Evolutionary conservation across 2,329 filamentous ascomycete species (phyloP), one percentile per base, ranked within the genome.

Genomic region (Calonectria leucothoes): DNA sequence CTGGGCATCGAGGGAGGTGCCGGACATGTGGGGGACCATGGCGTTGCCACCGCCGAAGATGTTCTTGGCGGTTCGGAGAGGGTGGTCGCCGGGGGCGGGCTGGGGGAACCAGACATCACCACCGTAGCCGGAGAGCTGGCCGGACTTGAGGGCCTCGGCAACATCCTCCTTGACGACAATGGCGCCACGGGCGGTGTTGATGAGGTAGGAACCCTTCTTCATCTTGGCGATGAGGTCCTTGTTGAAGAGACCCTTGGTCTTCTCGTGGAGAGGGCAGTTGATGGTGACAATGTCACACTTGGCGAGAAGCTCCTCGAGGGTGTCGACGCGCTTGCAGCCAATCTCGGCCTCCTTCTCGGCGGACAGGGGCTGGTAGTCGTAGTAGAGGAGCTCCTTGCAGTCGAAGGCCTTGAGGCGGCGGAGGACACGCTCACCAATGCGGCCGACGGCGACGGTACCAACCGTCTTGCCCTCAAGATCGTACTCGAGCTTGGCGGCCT

Each of bases 121-220:
- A 77, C 91, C 95, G 88, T 97, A 97, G 79, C 95, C 95, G 82
- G 94, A 93, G 83, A 97, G 94, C 86, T 98, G 96, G 82, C 97
- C 97, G 39, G 90, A 91, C 90, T 96, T 95, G 85, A 99, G 92
- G 64, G 97, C 97, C 33, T 94, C 96, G 76, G 97, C 97, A 71
- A 99, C 97, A 81, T 98, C 97, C 88, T 98, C 96, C 92, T 98
- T 98, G 88, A 98, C 96, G 81, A 99, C 96, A 84, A 99, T 99
- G 86, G 97, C 97, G 82, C 97, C 97, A 86, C 97, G 97, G 81
- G 97, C 97, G 39, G 97, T 99, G 93, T 99, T 99, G 89, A 99
- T 89, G 84, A 99, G 94, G 95, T 97, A 98, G 49, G 95, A 94
- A 82, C 94, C 96, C 86, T 93, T 94, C 94, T 98, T 98, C 97